Conservation (phyloP, 73 alveolate genomes). For the Uronychia setigera region DNA sequence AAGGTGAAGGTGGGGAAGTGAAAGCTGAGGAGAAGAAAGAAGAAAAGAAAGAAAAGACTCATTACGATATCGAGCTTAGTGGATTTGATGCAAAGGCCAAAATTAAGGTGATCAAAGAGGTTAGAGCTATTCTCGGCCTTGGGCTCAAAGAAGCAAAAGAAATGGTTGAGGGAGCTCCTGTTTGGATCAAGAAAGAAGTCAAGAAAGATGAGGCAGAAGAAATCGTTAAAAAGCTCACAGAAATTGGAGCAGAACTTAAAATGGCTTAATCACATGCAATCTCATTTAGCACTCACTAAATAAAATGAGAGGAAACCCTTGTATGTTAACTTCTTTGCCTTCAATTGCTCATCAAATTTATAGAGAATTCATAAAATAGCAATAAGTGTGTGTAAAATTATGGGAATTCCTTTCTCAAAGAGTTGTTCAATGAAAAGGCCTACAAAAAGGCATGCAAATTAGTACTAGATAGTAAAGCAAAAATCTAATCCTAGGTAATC, state of each 20-base stretch:
- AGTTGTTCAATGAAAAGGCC: too few species aligned
- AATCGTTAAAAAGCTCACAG: constrained; percentile 63
- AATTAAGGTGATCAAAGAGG: constrained; percentile 80
- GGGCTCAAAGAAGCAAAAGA: constrained; percentile 91
- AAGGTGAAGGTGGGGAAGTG: constrained; percentile 12
- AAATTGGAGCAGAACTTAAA: constrained; percentile 53
- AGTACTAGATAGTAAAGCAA: too few species aligned
- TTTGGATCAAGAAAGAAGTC: constrained; percentile 62
- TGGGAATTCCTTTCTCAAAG: too few species aligned
- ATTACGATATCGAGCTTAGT: constrained; percentile 66
- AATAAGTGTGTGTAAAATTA: too few species aligned
- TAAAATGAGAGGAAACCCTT: too few species aligned
- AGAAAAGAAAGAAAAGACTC: constrained; percentile 52
- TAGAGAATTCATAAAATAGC: too few species aligned
- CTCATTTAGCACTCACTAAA: too few species aligned
- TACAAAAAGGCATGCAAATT: too few species aligned
- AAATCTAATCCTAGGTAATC: too few species aligned
- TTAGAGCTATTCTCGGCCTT: constrained; percentile 72
- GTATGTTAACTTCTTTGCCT: too few species aligned
- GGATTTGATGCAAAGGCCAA: constrained; percentile 73
- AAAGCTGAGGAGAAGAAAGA: constrained; percentile 47
- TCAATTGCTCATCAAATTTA: too few species aligned
- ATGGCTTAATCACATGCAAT: constrained; percentile 15
- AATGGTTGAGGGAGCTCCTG: constrained; percentile 78
- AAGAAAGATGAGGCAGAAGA: constrained; percentile 77